phyloP scores from a whole-genome alignment of 441 rosid genomes.

The Heliophila coronopifolia region DNA sequence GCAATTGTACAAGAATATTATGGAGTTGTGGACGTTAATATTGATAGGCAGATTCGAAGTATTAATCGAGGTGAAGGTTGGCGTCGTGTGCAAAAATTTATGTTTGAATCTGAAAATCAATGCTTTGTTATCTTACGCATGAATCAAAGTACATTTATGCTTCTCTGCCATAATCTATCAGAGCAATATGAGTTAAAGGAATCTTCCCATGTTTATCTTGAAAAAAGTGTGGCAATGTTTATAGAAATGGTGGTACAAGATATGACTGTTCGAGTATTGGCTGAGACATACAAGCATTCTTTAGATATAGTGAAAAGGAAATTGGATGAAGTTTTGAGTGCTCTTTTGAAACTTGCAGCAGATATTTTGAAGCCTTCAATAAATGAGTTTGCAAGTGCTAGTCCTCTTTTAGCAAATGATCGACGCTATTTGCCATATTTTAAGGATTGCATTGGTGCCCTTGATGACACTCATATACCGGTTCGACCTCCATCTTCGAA shows the following conservation, averaged over 20 bases:
- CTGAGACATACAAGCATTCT: neutral
- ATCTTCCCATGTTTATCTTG: neutral
- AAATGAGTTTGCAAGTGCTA: neutral
- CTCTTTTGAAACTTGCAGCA: neutral
- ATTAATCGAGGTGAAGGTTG: slow-evolving; percentile 5
- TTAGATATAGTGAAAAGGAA: neutral
- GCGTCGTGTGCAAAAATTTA: neutral
- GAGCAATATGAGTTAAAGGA: neutral
- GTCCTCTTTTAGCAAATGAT: neutral
- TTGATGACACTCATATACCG: neutral
- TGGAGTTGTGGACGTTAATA: neutral
- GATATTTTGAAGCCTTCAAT: neutral
- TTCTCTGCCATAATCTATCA: neutral
- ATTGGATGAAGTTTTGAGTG: neutral
- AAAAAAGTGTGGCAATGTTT: slow-evolving; percentile 5
- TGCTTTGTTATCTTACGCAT: neutral
- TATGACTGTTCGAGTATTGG: neutral
- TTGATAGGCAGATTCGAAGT: neutral
- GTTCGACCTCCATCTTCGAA: neutral
- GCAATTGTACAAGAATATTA: neutral
- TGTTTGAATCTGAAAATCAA: neutral
- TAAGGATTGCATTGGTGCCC: neutral
- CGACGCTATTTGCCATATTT: neutral
- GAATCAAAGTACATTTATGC: neutral
- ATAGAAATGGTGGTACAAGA: neutral